These are phyloP conservation scores for Parastagonospora nodorum DNA, from an alignment of 2,329 filamentous ascomycete species.

Conservation along the genomic window DNA sequence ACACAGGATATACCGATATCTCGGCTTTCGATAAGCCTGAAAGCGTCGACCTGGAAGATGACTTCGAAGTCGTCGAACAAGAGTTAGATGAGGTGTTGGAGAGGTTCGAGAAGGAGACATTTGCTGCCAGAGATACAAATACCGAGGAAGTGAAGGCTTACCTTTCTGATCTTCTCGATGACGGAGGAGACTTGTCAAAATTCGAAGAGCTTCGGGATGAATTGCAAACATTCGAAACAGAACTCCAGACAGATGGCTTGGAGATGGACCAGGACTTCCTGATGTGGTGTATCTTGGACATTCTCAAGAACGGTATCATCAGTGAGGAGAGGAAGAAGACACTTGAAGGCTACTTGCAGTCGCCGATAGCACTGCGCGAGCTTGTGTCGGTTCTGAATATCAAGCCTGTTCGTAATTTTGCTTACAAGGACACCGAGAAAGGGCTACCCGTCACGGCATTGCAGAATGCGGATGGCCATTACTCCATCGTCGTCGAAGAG, in stretches of 20 bases:
- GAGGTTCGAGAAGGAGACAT: conserved; percentile 33
- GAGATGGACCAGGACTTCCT: conserved; percentile 52
- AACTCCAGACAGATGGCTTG: conserved; percentile 12
- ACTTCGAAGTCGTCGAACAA: conserved; percentile 57
- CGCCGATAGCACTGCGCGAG: conserved; percentile 26
- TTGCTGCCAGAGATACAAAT: conserved; percentile 21
- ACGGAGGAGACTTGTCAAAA: not conserved
- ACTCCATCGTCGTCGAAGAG: conserved; percentile 31
- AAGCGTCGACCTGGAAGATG: conserved; percentile 36
- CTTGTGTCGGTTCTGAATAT: conserved; percentile 28
- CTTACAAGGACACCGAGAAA: conserved; percentile 23
- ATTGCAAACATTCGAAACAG: conserved; percentile 18
- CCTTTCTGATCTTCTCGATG: conserved; percentile 19
- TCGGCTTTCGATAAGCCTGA: conserved; percentile 12
- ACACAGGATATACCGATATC: conserved; percentile 35
- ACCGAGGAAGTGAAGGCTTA: conserved; percentile 23
- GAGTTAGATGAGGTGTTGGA: conserved; percentile 60
- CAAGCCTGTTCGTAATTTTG: conserved; percentile 31
- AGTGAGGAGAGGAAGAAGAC: conserved; percentile 53
- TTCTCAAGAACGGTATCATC: conserved; percentile 56
- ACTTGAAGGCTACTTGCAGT: conserved; percentile 33
- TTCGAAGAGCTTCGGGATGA: conserved; percentile 16
- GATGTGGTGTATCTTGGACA: conserved; percentile 53
- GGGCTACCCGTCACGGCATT: conserved; percentile 30
- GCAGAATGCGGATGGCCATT: conserved; percentile 26